Conservation (phyloP, 768 basidiomycete genomes). For the Boletus rufocinnamomeus region DNA sequence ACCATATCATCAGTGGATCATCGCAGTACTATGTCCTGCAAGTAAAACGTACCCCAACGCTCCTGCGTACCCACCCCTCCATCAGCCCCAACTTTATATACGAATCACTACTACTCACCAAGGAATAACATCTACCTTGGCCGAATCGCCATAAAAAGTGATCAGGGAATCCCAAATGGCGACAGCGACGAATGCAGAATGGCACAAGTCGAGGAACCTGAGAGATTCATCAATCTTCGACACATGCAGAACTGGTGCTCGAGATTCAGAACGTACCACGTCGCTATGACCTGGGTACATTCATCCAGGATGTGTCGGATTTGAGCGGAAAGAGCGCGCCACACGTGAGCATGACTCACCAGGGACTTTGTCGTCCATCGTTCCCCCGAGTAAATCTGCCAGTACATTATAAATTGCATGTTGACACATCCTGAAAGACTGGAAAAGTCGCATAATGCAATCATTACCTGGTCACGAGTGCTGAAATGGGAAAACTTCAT, state of each 20-base stretch:
- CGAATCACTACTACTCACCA: constrained; percentile 17
- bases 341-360: constrained; percentile 10
- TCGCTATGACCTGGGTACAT: constrained; percentile 19
- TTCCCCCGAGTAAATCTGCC: constrained; percentile 19
- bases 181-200: constrained; percentile 26
- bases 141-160: constrained; percentile 20
- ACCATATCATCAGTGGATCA: neutral
- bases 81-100: neutral
- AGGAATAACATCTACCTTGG: constrained; percentile 16
- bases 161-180: constrained; percentile 30
- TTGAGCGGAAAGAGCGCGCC: too few relatives aligned
- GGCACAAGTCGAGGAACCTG: constrained; percentile 29
- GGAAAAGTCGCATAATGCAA: neutral
- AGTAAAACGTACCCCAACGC: constrained; percentile 22
- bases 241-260: neutral
- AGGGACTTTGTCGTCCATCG: constrained; percentile 19
- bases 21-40: neutral
- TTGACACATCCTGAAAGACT: constrained; percentile 31
- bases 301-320: neutral
- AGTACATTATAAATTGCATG: constrained; percentile 31
- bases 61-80: constrained; percentile 12
- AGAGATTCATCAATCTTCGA: neutral
- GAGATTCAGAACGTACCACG: constrained; percentile 16
- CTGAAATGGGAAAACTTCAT: neutral
- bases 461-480: neutral